These are phyloP conservation scores for Moringa oleifera DNA, from an alignment of 345 rosid genomes.

Conservation along the genomic window DNA sequence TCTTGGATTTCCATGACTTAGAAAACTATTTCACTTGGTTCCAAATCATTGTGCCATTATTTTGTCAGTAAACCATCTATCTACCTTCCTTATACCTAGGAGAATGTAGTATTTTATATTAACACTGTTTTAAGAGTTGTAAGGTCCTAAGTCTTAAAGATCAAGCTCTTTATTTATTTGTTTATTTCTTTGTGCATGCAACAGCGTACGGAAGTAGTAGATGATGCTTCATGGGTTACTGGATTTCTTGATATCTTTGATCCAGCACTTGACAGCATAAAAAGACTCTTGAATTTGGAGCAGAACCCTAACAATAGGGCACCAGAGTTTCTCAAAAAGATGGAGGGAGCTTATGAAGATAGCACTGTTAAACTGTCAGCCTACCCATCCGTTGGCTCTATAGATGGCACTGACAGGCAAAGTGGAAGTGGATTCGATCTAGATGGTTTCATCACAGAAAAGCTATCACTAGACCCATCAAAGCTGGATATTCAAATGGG, in stretches of 20 bases:
- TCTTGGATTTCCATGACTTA: background rate
- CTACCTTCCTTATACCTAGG: background rate
- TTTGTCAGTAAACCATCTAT: background rate
- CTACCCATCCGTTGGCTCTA: constrained; percentile 15
- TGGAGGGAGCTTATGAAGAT: constrained; percentile 22
- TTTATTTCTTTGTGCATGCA: background rate
- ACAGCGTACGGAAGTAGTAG: constrained; percentile 90
- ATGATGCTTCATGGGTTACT: constrained; percentile 86
- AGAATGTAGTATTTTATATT: no score
- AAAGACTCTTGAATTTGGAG: constrained; percentile 71
- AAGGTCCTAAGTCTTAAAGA: background rate
- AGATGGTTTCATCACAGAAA: constrained; percentile 48
- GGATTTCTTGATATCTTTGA: constrained; percentile 84
- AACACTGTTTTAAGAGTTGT: background rate
- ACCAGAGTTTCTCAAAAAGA: constrained; percentile 23
- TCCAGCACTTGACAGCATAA: constrained; percentile 88
- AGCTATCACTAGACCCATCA: constrained; percentile 52
- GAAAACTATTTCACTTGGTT: background rate
- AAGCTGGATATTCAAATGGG: constrained; percentile 48
- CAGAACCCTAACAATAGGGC: constrained; percentile 32
- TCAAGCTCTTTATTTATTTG: background rate
- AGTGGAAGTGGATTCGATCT: constrained; percentile 44
- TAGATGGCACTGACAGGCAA: constrained; percentile 29
- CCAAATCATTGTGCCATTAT: background rate
- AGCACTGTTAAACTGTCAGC: constrained; percentile 8